Conservation (phyloP, 352 stramenopile genomes). For the Globisporangium orthogonon region DNA sequence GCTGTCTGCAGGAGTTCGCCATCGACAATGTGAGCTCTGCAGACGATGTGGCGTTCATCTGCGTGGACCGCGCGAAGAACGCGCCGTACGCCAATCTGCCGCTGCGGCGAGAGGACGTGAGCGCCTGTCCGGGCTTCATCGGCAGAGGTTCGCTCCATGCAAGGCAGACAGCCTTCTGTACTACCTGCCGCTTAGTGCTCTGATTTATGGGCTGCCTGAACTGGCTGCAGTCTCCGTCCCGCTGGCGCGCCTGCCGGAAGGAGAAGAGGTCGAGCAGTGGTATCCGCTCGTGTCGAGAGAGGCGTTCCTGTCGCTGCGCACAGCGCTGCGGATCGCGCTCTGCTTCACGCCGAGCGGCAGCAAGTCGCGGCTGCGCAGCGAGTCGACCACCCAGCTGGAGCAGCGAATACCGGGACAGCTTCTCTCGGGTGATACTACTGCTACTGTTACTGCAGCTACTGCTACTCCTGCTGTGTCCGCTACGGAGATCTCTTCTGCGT, state of each 20-base stretch:
- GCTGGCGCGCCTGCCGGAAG: conserved; percentile 53
- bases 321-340: conserved; percentile 62
- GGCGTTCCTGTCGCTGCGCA: conserved; percentile 35
- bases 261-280: conserved; percentile 83
- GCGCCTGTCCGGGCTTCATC: conserved; percentile 49
- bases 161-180: not conserved
- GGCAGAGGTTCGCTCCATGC: conserved; percentile 44
- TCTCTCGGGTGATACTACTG: conserved; percentile 4
- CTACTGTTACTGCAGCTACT: not conserved
- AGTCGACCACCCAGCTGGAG: conserved; percentile 16
- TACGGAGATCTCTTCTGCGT: conserved; percentile 30
- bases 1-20: conserved; percentile 47
- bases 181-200: not conserved
- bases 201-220: not conserved
- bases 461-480: not conserved
- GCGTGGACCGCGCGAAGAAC: conserved; percentile 57
- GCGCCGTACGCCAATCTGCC: conserved; percentile 33
- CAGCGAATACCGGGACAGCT: conserved; percentile 14
- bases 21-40: conserved; percentile 54
- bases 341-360: conserved; percentile 54
- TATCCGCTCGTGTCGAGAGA: conserved; percentile 64
- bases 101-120: conserved; percentile 36
- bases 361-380: conserved; percentile 11
- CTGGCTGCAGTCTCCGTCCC: conserved; percentile 42
- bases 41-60: conserved; percentile 66